Percentiles rank a stretch among this genome's conserved stretches.
Conservation (phyloP, 257 asterid genomes). For the Gentiana straminea region DNA sequence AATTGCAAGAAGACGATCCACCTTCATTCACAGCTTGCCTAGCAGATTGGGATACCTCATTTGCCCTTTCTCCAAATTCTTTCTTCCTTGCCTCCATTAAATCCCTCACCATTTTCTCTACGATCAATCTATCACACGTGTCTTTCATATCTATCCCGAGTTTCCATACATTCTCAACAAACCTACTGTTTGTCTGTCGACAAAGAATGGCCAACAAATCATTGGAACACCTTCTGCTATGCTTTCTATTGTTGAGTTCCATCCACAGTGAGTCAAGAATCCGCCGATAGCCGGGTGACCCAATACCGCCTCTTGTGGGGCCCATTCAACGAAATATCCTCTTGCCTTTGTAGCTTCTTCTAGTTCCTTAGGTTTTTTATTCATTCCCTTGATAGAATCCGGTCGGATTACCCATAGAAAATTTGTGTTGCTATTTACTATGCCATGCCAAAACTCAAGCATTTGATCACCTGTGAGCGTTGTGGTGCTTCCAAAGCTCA, state of each 20-base stretch:
- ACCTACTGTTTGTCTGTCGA: conserved; percentile 4
- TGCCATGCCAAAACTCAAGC: conserved; percentile 15
- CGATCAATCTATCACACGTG: neutral
- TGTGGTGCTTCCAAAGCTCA: conserved; percentile 24
- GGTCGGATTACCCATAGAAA: conserved; percentile 24
- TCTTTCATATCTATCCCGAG: conserved; percentile 1
- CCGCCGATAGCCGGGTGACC: neutral
- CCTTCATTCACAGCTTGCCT: conserved; percentile 8
- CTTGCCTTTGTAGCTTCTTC: neutral
- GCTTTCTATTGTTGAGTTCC: conserved; percentile 8
- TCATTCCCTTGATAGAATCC: neutral
- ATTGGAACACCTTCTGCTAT: conserved; percentile 6
- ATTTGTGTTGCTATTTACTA: conserved; percentile 19
- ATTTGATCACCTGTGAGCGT: conserved; percentile 5
- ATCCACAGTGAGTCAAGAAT: conserved; percentile 5
- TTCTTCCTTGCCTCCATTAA: neutral
- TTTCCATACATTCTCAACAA: conserved; percentile 5
- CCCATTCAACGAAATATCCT: conserved; percentile 6
- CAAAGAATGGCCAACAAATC: conserved; percentile 5
- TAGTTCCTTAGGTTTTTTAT: neutral
- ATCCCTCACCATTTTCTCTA: neutral
- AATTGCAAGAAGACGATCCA: conserved; percentile 14
- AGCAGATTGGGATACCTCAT: conserved; percentile 14
- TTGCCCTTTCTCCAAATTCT: conserved; percentile 8
- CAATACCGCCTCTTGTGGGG: neutral